Base-by-base conservation (phyloP, 768 basidiomycete genomes). In the Xanthoconium stramineum region DNA sequence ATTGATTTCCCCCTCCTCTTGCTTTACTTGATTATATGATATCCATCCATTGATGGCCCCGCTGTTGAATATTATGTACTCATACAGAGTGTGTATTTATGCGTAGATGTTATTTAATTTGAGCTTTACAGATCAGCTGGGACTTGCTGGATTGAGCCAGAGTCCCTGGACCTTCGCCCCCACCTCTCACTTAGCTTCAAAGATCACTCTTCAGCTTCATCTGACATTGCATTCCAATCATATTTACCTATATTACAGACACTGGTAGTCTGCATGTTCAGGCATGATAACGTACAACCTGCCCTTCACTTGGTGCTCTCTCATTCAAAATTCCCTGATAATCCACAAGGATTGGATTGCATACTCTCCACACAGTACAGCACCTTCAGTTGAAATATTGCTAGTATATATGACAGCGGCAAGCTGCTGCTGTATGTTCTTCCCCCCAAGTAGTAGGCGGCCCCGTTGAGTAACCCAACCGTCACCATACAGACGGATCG, bases 401-500 rank as follows among this genome's bases (percentile, higher is more conserved):
- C 5, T 15, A 30, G 15, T 33, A n/a, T 46, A 32, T 15, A 15
- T 35, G 6, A n/a, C 30, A 19, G n/a, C 15, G 30, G 19, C 29
- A 24, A 15, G 7, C 30, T 14, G 40, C 30, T 51, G 42, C 14
- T 39, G 29, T 9, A 33, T 4, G 13, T 45, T 42, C 40, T 24
- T 24, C 24, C 24, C 24, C 24, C 4, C 24, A 24, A 24, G 24
- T 24, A 24, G 24, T 24, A 39, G n/a, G 38, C 24, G 15, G 5
- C 24, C 28, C 5, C 9, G 30, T 24, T 11, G 17, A 13, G 39
- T 10, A 38, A 46, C 30, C 15, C 28, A 19, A 45, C 36, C 15
- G 38, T 59, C 30, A 59, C 60, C 58, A 66, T 20, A 53, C 51
- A 24, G 71, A 74, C 0, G 88, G 88, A 68, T 84, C 73, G 59